Evolutionary conservation across 768 basidiomycete species (phyloP), one percentile per base, ranked within the genome.

Genomic region (Crepidotus variabilis): DNA sequence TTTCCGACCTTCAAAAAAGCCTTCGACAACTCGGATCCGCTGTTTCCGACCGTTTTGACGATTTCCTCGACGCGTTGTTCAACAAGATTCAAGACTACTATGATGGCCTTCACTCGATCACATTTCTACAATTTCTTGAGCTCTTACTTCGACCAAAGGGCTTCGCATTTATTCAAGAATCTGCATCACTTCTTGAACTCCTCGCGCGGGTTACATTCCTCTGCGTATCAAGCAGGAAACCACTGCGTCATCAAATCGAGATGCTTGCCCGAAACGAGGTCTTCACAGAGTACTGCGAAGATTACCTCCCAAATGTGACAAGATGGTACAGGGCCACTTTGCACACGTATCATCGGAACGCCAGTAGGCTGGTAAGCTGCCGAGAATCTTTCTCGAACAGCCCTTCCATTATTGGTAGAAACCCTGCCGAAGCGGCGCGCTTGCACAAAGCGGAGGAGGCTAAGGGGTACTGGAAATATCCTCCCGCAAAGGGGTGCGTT

Each of bases 361-460:
- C 13, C 28, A 32, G 24, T 13, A 32, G 18, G 10, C 7, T 51
- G 1, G 10, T 16, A 35, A 32, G 23, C 4, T 43, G 10, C 21
- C 34, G 28, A 18, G 36, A 51, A 20, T 2, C 34, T 13, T 32
- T 56, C 20, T 23, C 1, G n/a, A 45, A 5, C 7, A 35, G 55
- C 32, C 55, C 55, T 11, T 51, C 55, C 16, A 56, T 56, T 46
- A 7, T 56, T 21, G 43, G 23, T 20, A 51, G 18, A 49, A 56
- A 47, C 0, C 55, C 55, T 43, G 48, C 36, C 20, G 55, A 51
- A 34, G 50, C 55, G 13, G 46, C 43, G 16, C 50, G 55, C 24
- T 23, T 36, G 24, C 50, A 56, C 33, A 50, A 35, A 23, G 55
- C 35, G 33, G 55, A 56, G 43, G 10, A 43, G 18, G 13, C 24